phyloP scores from a whole-genome alignment of 2,329 filamentous ascomycete species.

The Cercospora sp. region DNA sequence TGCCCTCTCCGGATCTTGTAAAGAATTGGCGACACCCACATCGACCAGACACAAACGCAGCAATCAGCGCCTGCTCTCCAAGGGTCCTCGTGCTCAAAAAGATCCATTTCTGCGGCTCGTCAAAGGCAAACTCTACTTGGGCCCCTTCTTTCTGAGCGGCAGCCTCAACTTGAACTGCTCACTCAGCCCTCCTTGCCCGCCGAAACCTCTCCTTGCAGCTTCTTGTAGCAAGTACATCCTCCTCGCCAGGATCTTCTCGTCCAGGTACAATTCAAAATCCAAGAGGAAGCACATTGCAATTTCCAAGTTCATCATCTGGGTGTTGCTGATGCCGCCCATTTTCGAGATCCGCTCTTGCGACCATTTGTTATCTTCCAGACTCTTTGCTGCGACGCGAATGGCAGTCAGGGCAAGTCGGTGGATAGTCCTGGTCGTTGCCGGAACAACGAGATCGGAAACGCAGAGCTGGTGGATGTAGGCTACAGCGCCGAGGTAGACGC shows the following conservation, averaged over 20 bases:
- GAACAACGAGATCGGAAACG: constrained; percentile 70
- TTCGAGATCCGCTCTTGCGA: constrained; percentile 79
- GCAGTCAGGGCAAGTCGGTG: constrained; percentile 84
- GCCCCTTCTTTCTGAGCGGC: constrained; percentile 29
- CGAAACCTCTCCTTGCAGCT: constrained; percentile 34
- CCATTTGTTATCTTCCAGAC: constrained; percentile 88
- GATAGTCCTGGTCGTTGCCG: constrained; percentile 78
- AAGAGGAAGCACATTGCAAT: constrained; percentile 69
- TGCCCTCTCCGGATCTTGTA: not conserved
- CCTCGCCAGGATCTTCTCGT: constrained; percentile 35
- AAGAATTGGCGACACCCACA: not conserved
- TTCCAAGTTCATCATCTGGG: constrained; percentile 79
- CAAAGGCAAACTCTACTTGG: constrained; percentile 13
- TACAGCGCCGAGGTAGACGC: constrained; percentile 86
- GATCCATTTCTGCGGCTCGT: not conserved
- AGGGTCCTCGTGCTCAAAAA: not conserved
- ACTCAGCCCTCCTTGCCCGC: constrained; percentile 28
- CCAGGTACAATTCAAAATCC: constrained; percentile 69
- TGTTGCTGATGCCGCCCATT: constrained; percentile 82
- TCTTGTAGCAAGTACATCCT: constrained; percentile 40
- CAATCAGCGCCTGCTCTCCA: not conserved
- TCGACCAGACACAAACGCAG: not conserved
- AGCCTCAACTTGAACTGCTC: constrained; percentile 38
- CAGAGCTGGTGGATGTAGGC: constrained; percentile 83
- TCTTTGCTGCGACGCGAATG: constrained; percentile 87